These are phyloP conservation scores for Salix udensis DNA, from an alignment of 345 rosid species.

Conservation along the genomic window DNA sequence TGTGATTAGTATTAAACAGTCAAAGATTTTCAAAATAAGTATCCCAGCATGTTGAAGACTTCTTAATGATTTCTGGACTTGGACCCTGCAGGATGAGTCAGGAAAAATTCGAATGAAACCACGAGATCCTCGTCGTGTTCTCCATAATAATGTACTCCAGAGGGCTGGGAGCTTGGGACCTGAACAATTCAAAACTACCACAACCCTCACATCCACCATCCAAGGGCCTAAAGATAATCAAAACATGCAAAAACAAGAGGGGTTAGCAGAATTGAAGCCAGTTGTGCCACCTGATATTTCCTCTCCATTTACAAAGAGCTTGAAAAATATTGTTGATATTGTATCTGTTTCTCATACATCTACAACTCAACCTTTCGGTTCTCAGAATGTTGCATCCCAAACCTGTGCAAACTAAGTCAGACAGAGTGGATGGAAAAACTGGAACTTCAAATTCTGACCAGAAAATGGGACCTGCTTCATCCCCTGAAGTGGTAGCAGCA, in stretches of 20 bases:
- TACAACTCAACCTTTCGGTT: slow-evolving; percentile 29
- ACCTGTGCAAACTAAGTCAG: slow-evolving; percentile 38
- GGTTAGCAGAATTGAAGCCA: slow-evolving; percentile 33
- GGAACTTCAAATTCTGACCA: slow-evolving; percentile 30
- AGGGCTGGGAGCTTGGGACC: slow-evolving; percentile 42
- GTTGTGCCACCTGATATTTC: slow-evolving; percentile 53
- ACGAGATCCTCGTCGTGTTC: slow-evolving; percentile 93
- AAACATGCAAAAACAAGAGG: slow-evolving; percentile 33
- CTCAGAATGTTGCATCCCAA: slow-evolving; percentile 39
- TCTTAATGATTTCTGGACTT: neutral
- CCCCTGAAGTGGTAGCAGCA: slow-evolving; percentile 34
- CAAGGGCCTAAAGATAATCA: slow-evolving; percentile 34
- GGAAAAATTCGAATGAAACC: slow-evolving; percentile 88
- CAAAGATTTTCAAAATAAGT: neutral
- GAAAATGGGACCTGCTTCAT: slow-evolving; percentile 30
- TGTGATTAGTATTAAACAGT: neutral
- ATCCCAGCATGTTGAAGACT: neutral
- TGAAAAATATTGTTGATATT: slow-evolving; percentile 57
- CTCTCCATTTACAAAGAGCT: slow-evolving; percentile 59
- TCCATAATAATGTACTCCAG: slow-evolving; percentile 58
- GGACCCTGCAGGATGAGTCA: slow-evolving; percentile 52
- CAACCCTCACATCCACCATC: slow-evolving; percentile 23
- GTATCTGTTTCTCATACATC: slow-evolving; percentile 55
- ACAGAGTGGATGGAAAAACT: slow-evolving; percentile 34
- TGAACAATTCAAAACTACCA: slow-evolving; percentile 47